These are phyloP conservation scores for Arxiozyma bovina DNA, from an alignment of 1,139 yeast species.

Conservation along the genomic window DNA sequence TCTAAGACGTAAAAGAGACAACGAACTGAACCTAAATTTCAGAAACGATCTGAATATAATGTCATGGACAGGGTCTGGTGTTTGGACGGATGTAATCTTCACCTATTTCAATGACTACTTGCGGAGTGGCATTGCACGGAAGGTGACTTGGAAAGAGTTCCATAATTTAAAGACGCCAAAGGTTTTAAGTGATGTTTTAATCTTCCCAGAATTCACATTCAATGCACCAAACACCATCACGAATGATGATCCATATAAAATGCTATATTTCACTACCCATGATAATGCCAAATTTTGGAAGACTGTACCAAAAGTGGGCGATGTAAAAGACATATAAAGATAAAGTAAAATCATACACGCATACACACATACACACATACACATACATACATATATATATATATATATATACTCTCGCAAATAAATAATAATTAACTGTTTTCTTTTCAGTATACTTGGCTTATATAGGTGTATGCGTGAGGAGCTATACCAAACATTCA, in stretches of 20 bases:
- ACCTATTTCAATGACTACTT: slow-evolving; percentile 51
- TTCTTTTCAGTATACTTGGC: neutral
- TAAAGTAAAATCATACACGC: no score
- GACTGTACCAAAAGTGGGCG: slow-evolving; percentile 21
- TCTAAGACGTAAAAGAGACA: slow-evolving; percentile 36
- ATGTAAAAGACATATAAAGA: slow-evolving; percentile 4
- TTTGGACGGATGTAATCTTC: slow-evolving; percentile 67
- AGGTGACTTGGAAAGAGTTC: slow-evolving; percentile 53
- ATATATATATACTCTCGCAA: no score
- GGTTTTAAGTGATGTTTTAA: slow-evolving; percentile 67
- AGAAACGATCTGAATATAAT: slow-evolving; percentile 50
- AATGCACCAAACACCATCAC: slow-evolving; percentile 23
- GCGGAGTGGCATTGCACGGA: slow-evolving; percentile 36
- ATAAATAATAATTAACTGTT: no score
- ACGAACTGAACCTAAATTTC: slow-evolving; percentile 33
- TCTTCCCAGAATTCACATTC: slow-evolving; percentile 77
- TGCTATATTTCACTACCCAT: slow-evolving; percentile 26
- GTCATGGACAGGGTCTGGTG: slow-evolving; percentile 76
- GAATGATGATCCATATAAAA: slow-evolving; percentile 20
- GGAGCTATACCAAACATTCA: no score
- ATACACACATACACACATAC: no score
- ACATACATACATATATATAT: no score
- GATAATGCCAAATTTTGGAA: slow-evolving; percentile 29
- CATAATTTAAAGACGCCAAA: slow-evolving; percentile 59
- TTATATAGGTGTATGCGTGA: no score